phyloP scores from a whole-genome alignment of 2,329 filamentous ascomycete species.

The Fusarium sp. region DNA sequence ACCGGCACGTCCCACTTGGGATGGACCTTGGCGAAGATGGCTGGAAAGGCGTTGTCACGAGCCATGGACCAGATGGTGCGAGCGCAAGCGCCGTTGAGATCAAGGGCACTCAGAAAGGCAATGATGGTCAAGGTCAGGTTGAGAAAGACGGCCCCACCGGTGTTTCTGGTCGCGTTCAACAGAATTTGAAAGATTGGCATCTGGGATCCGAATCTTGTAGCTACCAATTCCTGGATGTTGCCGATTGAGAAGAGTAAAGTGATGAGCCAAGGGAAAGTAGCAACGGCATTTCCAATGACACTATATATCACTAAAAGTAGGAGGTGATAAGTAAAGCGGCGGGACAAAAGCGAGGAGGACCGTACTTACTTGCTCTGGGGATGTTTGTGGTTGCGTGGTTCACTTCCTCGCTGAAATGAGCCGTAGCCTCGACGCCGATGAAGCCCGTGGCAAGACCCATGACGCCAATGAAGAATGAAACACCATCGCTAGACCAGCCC shows the following conservation, averaged over 20 bases:
- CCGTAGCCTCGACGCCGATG: slow-evolving; percentile 2
- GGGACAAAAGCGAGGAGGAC: no score
- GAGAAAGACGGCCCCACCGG: not conserved
- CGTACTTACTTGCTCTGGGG: slow-evolving; percentile 16
- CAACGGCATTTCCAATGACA: not conserved
- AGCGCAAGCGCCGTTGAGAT: slow-evolving; percentile 16
- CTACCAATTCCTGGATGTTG: not conserved
- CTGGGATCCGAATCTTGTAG: slow-evolving; percentile 1
- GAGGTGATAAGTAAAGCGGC: no score
- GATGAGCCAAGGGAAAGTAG: slow-evolving; percentile 13
- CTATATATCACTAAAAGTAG: slow-evolving; percentile 10
- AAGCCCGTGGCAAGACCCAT: slow-evolving; percentile 8
- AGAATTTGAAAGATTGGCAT: slow-evolving; percentile 22
- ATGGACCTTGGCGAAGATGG: slow-evolving; percentile 9
- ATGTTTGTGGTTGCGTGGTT: slow-evolving; percentile 6
- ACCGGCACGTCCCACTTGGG: slow-evolving; percentile 15
- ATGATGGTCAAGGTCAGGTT: not conserved
- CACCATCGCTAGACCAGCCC: slow-evolving; percentile 10
- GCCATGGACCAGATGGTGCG: slow-evolving; percentile 23
- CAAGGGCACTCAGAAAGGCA: slow-evolving; percentile 7
- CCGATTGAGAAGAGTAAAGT: slow-evolving; percentile 13
- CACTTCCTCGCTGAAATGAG: slow-evolving; percentile 22
- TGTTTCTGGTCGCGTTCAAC: not conserved
- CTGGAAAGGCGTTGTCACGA: slow-evolving; percentile 9
- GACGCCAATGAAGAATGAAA: slow-evolving; percentile 14